Evolutionary conservation across 345 rosid species (phyloP).

Genomic region (Dovyalis caffra): DNA sequence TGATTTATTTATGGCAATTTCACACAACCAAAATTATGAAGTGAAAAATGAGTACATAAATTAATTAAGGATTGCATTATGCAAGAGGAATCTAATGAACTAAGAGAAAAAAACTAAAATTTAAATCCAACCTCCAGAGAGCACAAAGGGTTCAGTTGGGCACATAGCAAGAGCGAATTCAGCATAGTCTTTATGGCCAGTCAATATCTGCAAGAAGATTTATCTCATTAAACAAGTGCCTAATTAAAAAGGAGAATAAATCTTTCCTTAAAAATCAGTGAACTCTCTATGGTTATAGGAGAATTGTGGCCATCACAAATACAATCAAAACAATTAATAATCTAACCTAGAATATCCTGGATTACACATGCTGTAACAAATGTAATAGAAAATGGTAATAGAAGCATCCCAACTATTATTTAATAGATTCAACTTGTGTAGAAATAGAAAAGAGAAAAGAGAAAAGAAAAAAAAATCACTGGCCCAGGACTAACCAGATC

Average conservation of each 20-base stretch:
- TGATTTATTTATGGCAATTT: background rate
- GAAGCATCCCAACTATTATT: background rate
- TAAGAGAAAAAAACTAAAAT: background rate
- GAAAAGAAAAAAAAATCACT: background rate
- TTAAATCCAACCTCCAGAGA: slow-evolving; percentile 54
- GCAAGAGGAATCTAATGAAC: background rate
- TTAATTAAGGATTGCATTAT: background rate
- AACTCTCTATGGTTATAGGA: background rate
- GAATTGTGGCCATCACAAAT: background rate
- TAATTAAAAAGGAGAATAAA: background rate
- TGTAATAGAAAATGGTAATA: background rate
- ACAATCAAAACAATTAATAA: background rate
- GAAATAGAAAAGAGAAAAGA: background rate
- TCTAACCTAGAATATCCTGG: background rate
- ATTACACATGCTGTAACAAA: background rate
- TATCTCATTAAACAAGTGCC: slow-evolving; percentile 18
- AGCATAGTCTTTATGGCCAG: slow-evolving; percentile 59
- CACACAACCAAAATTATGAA: background rate
- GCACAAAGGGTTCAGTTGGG: slow-evolving; percentile 57
- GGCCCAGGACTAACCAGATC: slow-evolving; percentile 41
- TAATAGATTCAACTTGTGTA: background rate
- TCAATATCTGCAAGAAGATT: slow-evolving; percentile 46
- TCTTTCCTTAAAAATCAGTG: background rate
- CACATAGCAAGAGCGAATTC: slow-evolving; percentile 71
- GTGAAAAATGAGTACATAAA: background rate